Percentiles rank a stretch among this genome's conserved stretches.
phyloP scores from a whole-genome alignment of 768 basidiomycete species.

The Hydnomerulius pinastri region DNA sequence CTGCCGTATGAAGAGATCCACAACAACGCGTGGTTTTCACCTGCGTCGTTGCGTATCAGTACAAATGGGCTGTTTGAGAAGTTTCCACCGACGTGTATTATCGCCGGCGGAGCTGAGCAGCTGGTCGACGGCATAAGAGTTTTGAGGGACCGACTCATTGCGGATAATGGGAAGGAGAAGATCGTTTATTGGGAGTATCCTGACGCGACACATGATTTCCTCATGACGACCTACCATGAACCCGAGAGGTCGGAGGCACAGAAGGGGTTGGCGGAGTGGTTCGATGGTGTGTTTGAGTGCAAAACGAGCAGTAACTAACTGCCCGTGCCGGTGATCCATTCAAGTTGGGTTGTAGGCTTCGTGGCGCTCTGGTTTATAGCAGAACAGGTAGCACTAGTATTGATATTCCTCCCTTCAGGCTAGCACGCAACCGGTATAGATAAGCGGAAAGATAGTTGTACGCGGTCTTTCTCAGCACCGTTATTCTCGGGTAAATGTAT shows the following conservation, averaged over 20 bases:
- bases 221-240: conserved; percentile 22
- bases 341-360: too few species aligned
- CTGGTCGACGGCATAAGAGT: conserved; percentile 27
- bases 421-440: too few species aligned
- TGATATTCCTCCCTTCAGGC: too few species aligned
- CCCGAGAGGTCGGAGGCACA: conserved; percentile 31
- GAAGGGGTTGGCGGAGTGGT: conserved; percentile 8
- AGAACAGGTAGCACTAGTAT: too few species aligned
- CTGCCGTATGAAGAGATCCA: conserved; percentile 6
- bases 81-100: conserved; percentile 30
- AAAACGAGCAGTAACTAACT: too few species aligned
- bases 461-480: too few species aligned
- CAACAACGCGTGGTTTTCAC: conserved; percentile 12
- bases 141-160: conserved; percentile 23
- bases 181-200: conserved; percentile 22
- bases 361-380: too few species aligned
- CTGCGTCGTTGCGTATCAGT: conserved; percentile 8
- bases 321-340: too few species aligned
- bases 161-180: conserved; percentile 22
- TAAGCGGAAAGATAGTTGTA: too few species aligned
- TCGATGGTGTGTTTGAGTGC: background rate
- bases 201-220: conserved; percentile 25
- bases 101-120: conserved; percentile 31
- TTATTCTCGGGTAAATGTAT: too few species aligned
- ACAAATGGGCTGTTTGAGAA: conserved; percentile 17